Base-by-base conservation (phyloP, 1,139 yeast genomes). In the Diutina pseudorugosa region DNA sequence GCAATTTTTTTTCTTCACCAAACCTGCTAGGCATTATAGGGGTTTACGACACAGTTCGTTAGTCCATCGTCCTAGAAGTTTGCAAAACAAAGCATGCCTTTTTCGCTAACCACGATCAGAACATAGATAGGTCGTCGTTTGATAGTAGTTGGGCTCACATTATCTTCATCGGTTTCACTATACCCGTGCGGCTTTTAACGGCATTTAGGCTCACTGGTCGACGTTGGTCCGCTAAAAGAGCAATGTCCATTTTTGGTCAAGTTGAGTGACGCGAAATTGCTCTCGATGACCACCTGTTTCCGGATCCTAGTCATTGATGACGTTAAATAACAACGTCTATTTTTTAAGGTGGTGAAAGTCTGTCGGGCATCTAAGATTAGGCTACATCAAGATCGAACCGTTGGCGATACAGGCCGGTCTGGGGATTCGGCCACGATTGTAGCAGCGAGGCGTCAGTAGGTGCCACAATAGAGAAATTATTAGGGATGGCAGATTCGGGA, bases 131-230 rank as follows among this genome's bases (percentile, higher is more conserved):
- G 49, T 45, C 49, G 49, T 45, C 18, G 49, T 45, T 45, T 45
- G 49, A 45, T 45, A 45, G 49, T 45, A 45, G 49, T 45, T 25
- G 49, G 49, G 49, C 49, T 16, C n/a, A 45, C 49, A 45, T 27
- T 27, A 7, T 23, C 6, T 25, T 18, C 3, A 40, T n/a, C n/a
- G n/a, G n/a, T n/a, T n/a, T n/a, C n/a, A n/a, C n/a, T n/a, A 5
- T 40, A 6, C 6, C 7, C 7, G 6, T 9, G 12, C 11, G 12
- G 36, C 36, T 11, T 11, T 14, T 14, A 9, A 30, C n/a, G 36
- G 36, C 36, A 12, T 30, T 14, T 30, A 4, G 36, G 36, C 6
- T 14, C n/a, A 30, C n/a, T 14, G 36, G n/a, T 30, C 36, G 36
- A 30, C 36, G 36, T 14, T 30, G n/a, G 36, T 14, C 36, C n/a